These are phyloP conservation scores for Chaetothyriales sp. DNA, from an alignment of 2,329 filamentous ascomycete species.

Conservation along the genomic window DNA sequence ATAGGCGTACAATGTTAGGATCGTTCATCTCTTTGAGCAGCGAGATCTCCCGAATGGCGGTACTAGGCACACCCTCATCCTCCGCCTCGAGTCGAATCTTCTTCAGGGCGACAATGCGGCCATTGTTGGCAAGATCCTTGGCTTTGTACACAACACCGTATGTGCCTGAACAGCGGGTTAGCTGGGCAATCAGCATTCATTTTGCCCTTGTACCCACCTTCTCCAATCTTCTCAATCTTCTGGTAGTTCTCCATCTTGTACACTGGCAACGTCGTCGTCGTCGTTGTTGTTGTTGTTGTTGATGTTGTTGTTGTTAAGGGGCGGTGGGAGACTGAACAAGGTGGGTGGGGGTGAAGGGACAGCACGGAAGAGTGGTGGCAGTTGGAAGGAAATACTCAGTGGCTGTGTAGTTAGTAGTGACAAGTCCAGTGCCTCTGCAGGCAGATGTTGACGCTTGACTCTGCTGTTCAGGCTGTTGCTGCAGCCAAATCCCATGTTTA, in stretches of 20 bases:
- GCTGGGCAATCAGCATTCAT: background rate
- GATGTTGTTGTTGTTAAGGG: background rate
- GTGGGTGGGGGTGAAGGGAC: background rate
- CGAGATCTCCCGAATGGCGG: slow-evolving; percentile 86
- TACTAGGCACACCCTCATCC: slow-evolving; percentile 85
- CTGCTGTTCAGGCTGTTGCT: background rate
- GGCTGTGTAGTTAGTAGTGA: background rate
- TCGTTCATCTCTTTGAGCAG: slow-evolving; percentile 90
- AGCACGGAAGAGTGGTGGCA: no score
- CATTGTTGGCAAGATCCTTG: slow-evolving; percentile 64
- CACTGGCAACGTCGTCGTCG: background rate
- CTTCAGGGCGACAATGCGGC: slow-evolving; percentile 82
- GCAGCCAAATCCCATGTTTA: background rate
- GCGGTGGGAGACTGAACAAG: background rate
- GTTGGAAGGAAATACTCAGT: background rate
- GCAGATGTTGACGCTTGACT: background rate
- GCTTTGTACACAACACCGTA: slow-evolving; percentile 96
- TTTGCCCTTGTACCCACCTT: slow-evolving; percentile 47
- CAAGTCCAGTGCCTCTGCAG: background rate
- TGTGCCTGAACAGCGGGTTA: slow-evolving; percentile 47
- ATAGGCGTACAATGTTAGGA: slow-evolving; percentile 71
- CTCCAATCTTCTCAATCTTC: slow-evolving; percentile 91
- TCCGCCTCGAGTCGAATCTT: slow-evolving; percentile 92
- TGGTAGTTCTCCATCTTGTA: slow-evolving; percentile 80
- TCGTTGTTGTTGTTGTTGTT: background rate